Percentiles rank a stretch among this genome's conserved stretches.
phyloP scores from a whole-genome alignment of 768 basidiomycete species.

The Boletus tomentosulus region DNA sequence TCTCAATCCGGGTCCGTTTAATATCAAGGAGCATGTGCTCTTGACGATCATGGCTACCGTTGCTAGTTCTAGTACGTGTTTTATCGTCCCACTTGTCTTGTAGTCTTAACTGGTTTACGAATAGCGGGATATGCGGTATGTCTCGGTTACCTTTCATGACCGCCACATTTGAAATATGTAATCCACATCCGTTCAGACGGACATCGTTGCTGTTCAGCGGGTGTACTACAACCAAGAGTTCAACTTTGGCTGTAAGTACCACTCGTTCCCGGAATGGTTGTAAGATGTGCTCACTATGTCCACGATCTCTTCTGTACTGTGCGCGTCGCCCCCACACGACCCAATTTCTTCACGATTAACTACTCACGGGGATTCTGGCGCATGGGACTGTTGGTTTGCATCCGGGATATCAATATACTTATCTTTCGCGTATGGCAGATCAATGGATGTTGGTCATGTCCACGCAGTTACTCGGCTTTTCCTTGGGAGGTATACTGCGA shows the following conservation, averaged over 20 bases:
- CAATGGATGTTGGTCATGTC: constrained; percentile 65
- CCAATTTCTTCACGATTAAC: not conserved
- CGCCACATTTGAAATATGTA: not conserved
- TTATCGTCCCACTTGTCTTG: not conserved
- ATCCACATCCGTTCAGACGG: constrained; percentile 49
- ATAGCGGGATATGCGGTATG: constrained; percentile 46
- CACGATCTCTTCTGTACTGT: not conserved
- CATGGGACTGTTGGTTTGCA: not conserved
- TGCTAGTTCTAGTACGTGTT: constrained; percentile 28
- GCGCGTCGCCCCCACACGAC: not conserved
- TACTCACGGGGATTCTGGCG: not conserved
- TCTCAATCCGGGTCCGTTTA: constrained; percentile 72
- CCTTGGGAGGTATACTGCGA: constrained; percentile 53
- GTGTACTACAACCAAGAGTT: constrained; percentile 61
- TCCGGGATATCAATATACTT: not conserved
- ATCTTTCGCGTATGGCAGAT: constrained; percentile 38
- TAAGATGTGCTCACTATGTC: not conserved
- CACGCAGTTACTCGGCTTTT: constrained; percentile 66
- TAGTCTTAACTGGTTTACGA: constrained; percentile 1
- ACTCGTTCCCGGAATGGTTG: not conserved
- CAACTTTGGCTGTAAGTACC: constrained; percentile 43
- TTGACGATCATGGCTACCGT: constrained; percentile 65
- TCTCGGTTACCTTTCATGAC: not conserved
- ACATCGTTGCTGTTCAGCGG: constrained; percentile 69
- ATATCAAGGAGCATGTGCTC: constrained; percentile 69